A percentile compares a stretch with the other conserved stretches of the same genome.
These are phyloP conservation scores for Platanthera guangdongensis DNA, from an alignment of 106 monocot species.

Conservation along the genomic window DNA sequence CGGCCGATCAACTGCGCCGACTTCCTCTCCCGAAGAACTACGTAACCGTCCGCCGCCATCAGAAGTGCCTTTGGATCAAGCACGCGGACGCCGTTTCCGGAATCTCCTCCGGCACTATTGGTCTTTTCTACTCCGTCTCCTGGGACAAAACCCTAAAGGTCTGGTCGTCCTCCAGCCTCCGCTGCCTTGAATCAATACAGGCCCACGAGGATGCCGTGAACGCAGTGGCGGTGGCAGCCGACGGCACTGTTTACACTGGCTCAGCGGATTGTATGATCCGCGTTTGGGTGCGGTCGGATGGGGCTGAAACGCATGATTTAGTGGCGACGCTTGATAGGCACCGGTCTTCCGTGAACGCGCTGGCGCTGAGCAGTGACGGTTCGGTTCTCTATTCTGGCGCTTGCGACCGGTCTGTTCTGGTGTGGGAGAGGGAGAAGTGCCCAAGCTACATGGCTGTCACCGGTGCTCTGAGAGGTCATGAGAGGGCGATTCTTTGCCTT, in stretches of 20 bases:
- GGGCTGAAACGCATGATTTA: constrained; percentile 10
- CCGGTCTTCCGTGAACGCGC: constrained; percentile 46
- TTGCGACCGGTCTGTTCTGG: constrained; percentile 34
- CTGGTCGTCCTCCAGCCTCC: constrained; percentile 39
- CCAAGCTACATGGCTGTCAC: constrained; percentile 19
- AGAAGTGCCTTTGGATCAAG: constrained; percentile 51
- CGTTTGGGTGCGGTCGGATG: constrained; percentile 25
- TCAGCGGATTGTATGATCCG: constrained; percentile 58
- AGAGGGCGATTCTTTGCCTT: constrained; percentile 32
- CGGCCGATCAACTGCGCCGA: constrained; percentile 44
- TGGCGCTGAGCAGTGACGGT: constrained; percentile 50
- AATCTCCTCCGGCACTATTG: constrained; percentile 22
- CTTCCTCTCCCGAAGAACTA: constrained; percentile 50
- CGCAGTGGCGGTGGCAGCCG: constrained; percentile 44
- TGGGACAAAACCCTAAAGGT: constrained; percentile 85
- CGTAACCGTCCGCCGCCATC: constrained; percentile 54
- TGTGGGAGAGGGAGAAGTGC: constrained; percentile 41
- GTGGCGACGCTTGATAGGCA: constrained; percentile 38
- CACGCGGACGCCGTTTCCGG: constrained; percentile 69
- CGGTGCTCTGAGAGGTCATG: constrained; percentile 34
- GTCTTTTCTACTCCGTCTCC: constrained; percentile 61
- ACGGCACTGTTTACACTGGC: constrained; percentile 68
- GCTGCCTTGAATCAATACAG: constrained; percentile 41
- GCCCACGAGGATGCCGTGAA: constrained; percentile 87
- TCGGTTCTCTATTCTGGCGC: constrained; percentile 47